A percentile compares a stretch with the other conserved stretches of the same genome.
These are phyloP conservation scores for Diaporthe sp. DNA, from an alignment of 2,329 filamentous ascomycete species.

Conservation along the genomic window DNA sequence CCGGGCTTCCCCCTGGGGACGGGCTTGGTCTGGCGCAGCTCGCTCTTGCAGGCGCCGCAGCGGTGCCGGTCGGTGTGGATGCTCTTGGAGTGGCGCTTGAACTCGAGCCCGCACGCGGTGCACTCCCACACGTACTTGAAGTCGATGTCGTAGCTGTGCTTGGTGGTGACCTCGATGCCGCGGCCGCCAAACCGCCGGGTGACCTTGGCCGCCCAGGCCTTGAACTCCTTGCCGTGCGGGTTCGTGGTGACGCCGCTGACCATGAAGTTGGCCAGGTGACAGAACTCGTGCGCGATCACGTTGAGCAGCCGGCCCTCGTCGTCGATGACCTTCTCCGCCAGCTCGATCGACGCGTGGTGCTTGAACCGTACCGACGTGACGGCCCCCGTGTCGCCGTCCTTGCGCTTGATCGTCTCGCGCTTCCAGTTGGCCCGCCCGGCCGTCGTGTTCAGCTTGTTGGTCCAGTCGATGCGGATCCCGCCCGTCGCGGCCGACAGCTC, in stretches of 20 bases:
- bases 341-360: slow-evolving; percentile 84
- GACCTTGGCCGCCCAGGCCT: slow-evolving; percentile 75
- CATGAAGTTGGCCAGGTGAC: slow-evolving; percentile 94
- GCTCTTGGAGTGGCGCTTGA: slow-evolving; percentile 88
- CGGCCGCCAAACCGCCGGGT: slow-evolving; percentile 69
- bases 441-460: slow-evolving; percentile 83
- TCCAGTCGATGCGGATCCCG: slow-evolving; percentile 81
- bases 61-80: slow-evolving; percentile 80
- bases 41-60: slow-evolving; percentile 82
- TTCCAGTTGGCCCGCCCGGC: slow-evolving; percentile 83
- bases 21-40: slow-evolving; percentile 84
- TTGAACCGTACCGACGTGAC: slow-evolving; percentile 50
- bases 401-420: slow-evolving; percentile 66
- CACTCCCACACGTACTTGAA: slow-evolving; percentile 95
- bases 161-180: slow-evolving; percentile 86
- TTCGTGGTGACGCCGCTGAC: slow-evolving; percentile 80
- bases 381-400: slow-evolving; percentile 45
- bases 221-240: slow-evolving; percentile 89
- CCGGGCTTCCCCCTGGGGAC: slow-evolving; percentile 66
- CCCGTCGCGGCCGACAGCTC: slow-evolving; percentile 74
- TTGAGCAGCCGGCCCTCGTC: slow-evolving; percentile 84
- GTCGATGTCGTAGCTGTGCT: slow-evolving; percentile 89
- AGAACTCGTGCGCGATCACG: slow-evolving; percentile 96
- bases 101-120: slow-evolving; percentile 75
- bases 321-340: slow-evolving; percentile 90